These are phyloP conservation scores for Adansonia rubrostipa DNA, from an alignment of 441 rosid genomes.

Conservation along the genomic window DNA sequence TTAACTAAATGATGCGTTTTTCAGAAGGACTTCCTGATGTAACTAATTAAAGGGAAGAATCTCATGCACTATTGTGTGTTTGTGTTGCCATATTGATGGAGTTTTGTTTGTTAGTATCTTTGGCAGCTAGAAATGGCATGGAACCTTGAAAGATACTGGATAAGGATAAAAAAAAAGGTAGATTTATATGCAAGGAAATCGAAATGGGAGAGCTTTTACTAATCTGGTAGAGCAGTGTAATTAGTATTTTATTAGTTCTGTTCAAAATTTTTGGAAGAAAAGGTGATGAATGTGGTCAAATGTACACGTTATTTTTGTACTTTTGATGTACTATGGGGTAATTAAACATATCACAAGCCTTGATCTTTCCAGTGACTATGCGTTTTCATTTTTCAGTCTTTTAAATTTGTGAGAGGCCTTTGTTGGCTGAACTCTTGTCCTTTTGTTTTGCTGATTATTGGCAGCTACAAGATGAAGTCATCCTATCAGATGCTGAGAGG, in stretches of 20 bases:
- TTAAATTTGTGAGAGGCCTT: not conserved
- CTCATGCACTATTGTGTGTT: not conserved
- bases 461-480: slow-evolving; percentile 98
- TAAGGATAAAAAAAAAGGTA: not conserved
- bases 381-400: not conserved
- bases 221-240: not conserved
- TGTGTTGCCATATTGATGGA: not conserved
- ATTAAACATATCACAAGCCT: not conserved
- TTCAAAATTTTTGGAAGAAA: not conserved
- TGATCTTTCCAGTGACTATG: not conserved
- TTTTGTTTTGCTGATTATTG: slow-evolving; percentile 30
- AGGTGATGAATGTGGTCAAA: not conserved
- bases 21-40: not conserved
- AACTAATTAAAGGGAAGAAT: slow-evolving; percentile 13
- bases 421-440: slow-evolving; percentile 6
- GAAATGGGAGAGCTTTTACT: not conserved
- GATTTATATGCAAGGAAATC: not conserved
- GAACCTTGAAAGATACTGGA: not conserved
- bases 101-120: not conserved
- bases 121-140: not conserved
- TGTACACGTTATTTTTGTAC: not conserved
- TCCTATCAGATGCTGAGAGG: slow-evolving; percentile 91
- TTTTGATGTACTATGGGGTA: not conserved
- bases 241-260: slow-evolving; percentile 4
- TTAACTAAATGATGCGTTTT: not conserved